A percentile compares a stretch with the other conserved stretches of the same genome.
Conservation (phyloP, 768 basidiomycete species). For the Tulasnella sp. region DNA sequence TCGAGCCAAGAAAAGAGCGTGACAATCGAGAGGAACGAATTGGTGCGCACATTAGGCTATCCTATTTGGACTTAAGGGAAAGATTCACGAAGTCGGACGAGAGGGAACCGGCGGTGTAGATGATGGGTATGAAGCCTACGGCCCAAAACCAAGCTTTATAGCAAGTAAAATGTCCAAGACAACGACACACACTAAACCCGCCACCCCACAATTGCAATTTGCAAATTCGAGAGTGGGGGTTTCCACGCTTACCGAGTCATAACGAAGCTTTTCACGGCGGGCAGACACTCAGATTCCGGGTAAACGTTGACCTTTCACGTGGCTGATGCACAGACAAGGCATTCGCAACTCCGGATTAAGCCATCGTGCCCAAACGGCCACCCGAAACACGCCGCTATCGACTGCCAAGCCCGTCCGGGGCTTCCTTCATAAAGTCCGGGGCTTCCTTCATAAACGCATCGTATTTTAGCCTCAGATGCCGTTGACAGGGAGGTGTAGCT, state of each 20-base stretch:
- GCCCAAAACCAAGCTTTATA: background rate
- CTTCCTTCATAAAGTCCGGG: too few relatives aligned
- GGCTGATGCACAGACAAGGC: background rate
- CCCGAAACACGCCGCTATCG: background rate
- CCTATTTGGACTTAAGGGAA: background rate
- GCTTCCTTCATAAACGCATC: background rate
- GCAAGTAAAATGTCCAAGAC: background rate
- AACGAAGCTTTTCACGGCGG: background rate
- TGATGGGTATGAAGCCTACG: background rate
- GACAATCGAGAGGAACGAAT: background rate
- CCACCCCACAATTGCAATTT: background rate
- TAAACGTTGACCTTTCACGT: background rate
- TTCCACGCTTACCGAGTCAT: background rate
- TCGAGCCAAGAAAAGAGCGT: background rate
- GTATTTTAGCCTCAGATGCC: background rate
- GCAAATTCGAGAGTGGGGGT: background rate
- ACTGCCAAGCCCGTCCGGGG: background rate
- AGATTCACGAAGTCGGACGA: background rate
- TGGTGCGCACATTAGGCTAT: background rate
- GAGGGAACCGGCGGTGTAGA: background rate
- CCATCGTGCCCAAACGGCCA: background rate
- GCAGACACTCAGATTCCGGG: background rate
- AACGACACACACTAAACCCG: background rate
- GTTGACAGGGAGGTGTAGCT: background rate
- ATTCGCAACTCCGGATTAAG: background rate